Percentiles rank a stretch among this genome's conserved stretches.
Evolutionary conservation across 345 rosid species (phyloP).

Genomic region (Boechera divaricarpa): DNA sequence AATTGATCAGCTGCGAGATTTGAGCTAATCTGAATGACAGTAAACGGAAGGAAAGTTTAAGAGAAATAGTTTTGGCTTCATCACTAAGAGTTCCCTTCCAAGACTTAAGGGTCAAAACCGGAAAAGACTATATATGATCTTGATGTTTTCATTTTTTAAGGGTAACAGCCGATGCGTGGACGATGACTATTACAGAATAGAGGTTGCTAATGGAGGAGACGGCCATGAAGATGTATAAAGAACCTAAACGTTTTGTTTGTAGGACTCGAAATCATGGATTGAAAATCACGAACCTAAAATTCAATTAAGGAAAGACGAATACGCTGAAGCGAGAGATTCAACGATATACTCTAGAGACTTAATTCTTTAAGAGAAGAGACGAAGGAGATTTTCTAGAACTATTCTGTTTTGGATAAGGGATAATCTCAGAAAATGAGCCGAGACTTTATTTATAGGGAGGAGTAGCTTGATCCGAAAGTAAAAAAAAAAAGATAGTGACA

Average conservation of each 20-base stretch:
- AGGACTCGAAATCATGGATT: too few species aligned
- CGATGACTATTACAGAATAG: constrained; percentile 39
- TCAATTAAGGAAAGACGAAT: too few species aligned
- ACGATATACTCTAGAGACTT: too few species aligned
- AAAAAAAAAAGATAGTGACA: too few species aligned
- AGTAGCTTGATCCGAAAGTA: too few species aligned
- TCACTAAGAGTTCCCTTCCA: constrained; percentile 54
- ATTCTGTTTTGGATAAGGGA: too few species aligned
- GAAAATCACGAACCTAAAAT: too few species aligned
- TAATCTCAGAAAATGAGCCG: too few species aligned
- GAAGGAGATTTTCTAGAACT: too few species aligned
- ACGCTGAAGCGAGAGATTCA: too few species aligned
- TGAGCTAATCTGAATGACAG: constrained; percentile 17
- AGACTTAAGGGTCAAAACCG: constrained; percentile 37
- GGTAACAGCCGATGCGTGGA: constrained; percentile 46
- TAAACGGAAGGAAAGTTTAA: constrained; percentile 45
- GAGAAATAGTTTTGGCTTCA: constrained; percentile 49
- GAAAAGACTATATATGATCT: constrained; percentile 34
- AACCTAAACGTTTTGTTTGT: neutral
- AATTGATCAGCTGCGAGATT: constrained; percentile 9
- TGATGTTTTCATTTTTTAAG: constrained; percentile 31
- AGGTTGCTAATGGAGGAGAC: constrained; percentile 37
- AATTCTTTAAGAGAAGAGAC: too few species aligned
- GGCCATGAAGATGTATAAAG: constrained; percentile 40
- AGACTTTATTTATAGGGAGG: too few species aligned